A percentile compares a stretch with the other conserved stretches of the same genome.
phyloP scores from a whole-genome alignment of 1,139 yeast species.

The Suhomyces panamericanus region DNA sequence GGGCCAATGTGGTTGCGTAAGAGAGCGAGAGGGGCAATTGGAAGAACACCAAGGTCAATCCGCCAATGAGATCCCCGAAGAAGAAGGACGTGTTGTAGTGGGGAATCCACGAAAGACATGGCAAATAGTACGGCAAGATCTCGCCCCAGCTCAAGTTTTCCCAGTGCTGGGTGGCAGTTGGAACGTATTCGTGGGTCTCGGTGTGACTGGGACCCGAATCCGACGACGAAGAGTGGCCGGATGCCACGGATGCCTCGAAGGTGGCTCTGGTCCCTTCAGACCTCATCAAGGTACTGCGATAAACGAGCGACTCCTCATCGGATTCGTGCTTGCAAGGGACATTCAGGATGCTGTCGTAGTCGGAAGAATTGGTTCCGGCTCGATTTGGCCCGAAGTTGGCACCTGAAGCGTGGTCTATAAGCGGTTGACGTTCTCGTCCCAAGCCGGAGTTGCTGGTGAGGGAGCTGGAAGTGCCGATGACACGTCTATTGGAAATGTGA shows the following conservation, averaged over 20 bases:
- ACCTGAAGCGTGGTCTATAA: slow-evolving; percentile 14
- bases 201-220: background rate
- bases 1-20: slow-evolving; percentile 87
- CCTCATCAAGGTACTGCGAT: slow-evolving; percentile 7
- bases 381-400: background rate
- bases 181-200: slow-evolving; percentile 23
- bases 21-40: slow-evolving; percentile 89
- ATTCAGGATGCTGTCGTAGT: slow-evolving; percentile 4
- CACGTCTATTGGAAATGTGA: slow-evolving; percentile 35
- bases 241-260: background rate
- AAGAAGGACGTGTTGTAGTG: slow-evolving; percentile 54
- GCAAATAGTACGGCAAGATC: slow-evolving; percentile 68
- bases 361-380: background rate
- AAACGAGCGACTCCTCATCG: slow-evolving; percentile 22
- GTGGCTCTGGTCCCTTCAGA: background rate
- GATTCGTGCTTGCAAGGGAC: slow-evolving; percentile 2
- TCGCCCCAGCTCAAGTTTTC: slow-evolving; percentile 32
- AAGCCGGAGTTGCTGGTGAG: background rate
- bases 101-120: slow-evolving; percentile 78
- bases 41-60: slow-evolving; percentile 84
- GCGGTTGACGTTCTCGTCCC: slow-evolving; percentile 23
- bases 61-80: slow-evolving; percentile 79
- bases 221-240: background rate
- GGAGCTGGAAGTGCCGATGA: slow-evolving; percentile 17
- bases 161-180: slow-evolving; percentile 21